Base-by-base conservation (phyloP, 257 asterid species). In the Fraxinus excelsior region DNA sequence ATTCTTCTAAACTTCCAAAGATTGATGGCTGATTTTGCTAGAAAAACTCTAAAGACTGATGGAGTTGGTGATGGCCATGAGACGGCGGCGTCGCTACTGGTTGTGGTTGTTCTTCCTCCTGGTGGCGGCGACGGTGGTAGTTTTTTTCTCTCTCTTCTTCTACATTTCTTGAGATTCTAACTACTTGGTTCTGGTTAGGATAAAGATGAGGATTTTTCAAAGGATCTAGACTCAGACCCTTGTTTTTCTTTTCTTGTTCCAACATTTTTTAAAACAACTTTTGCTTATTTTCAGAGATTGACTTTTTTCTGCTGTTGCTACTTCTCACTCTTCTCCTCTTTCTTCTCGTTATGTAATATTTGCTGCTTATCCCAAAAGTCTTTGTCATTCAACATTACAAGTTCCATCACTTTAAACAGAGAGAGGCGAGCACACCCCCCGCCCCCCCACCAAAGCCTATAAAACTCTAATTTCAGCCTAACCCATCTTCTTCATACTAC, bases 401-500 rank as follows among this genome's bases (percentile, higher is more conserved):
- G 84, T 79, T 85, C 91, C 96, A 42, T 90, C 73, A 72, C 84
- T 75, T 70, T 44, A 71, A 72, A 37, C 77, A 67, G 35, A 2
- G n/a, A 68, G 42, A 60, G 44, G 49, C 42, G 64, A 28, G 21
- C 42, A 37, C 42, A 37, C 42, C 42, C 12, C n/a, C n/a, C n/a
- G n/a, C n/a, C n/a, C n/a, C n/a, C 11, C 35, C 66, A 19, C n/a
- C 66, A 76, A 62, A 64, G 72, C 60, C 67, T 29, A 58, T 75
- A 72, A 69, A 66, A 42, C 49, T 10, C 38, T 37, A 78, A 14
- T 62, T 71, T 64, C 56, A 81, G 90, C 91, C 96, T 90, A 94
- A 88, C 97, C 96, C 98, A 90, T 90, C 75, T 70, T 77, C n/a
- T 12, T 56, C 37, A 34, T 73, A 5, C 78, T 69, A 5, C 78